Conservation (phyloP, 169 alveolate species). For the Perkinsus chesapeaki region DNA sequence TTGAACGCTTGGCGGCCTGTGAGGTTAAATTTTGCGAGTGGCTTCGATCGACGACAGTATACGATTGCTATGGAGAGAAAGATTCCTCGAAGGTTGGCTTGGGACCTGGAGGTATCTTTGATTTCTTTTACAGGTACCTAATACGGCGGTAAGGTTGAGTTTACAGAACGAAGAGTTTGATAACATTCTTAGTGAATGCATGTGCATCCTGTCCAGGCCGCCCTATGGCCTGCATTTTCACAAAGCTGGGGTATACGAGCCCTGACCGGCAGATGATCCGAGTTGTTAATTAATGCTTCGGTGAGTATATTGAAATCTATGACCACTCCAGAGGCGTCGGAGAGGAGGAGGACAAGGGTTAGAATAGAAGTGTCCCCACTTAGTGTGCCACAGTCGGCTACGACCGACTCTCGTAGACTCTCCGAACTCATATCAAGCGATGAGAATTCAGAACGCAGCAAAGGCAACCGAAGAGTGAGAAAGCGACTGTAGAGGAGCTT, state of each 20-base stretch:
- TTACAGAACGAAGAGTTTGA: neutral
- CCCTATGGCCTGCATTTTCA: neutral
- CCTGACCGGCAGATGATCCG: neutral
- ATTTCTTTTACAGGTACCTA: neutral
- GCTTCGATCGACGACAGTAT: neutral
- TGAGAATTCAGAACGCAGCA: no score
- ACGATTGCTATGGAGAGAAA: neutral
- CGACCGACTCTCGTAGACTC: no score
- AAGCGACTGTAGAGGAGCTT: no score
- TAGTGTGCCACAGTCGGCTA: neutral
- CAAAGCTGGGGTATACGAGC: neutral
- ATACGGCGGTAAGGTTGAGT: neutral
- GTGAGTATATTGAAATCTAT: neutral
- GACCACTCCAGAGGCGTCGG: neutral
- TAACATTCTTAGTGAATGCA: neutral
- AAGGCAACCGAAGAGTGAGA: no score
- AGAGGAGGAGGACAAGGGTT: neutral
- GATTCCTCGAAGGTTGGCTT: neutral
- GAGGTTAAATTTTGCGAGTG: neutral
- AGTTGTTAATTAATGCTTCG: neutral
- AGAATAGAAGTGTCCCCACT: neutral
- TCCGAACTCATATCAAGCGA: no score
- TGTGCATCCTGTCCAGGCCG: neutral
- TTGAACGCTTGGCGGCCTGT: neutral
- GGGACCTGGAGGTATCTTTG: neutral